A percentile compares a stretch with the other conserved stretches of the same genome.
Evolutionary conservation across 208 protist genomes (phyloP).

Genomic region (Leishmania guyanensis): DNA sequence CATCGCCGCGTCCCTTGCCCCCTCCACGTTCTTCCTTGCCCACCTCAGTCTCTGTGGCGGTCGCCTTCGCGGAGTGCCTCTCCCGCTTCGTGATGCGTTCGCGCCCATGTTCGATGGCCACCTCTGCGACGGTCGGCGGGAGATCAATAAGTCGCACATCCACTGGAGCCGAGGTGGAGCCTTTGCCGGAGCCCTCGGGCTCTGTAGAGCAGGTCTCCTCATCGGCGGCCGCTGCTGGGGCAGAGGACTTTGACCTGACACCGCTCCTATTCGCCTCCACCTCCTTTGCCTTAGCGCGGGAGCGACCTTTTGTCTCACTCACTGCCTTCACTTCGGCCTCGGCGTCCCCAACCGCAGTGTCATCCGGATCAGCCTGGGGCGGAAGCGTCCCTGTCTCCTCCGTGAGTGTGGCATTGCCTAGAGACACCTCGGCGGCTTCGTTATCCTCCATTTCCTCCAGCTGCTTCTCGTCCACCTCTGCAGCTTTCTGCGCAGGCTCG

Average conservation of each 20-base stretch:
- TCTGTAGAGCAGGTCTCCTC: not conserved
- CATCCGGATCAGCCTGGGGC: not conserved
- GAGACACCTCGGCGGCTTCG: not conserved
- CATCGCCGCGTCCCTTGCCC: not conserved
- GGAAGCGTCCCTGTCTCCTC: not conserved
- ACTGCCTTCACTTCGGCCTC: not conserved
- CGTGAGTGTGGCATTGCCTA: not conserved
- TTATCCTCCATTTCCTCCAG: not conserved
- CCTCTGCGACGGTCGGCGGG: constrained; percentile 24
- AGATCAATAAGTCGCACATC: constrained; percentile 18
- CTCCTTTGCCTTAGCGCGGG: not conserved
- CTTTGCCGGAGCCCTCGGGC: not conserved
- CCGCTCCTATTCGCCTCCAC: not conserved
- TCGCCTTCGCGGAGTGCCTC: constrained; percentile 1
- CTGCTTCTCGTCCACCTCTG: not conserved
- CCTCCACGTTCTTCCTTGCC: constrained; percentile 2
- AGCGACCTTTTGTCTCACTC: not conserved
- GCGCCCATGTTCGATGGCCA: constrained; percentile 21
- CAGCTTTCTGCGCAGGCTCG: not conserved
- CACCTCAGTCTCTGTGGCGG: not conserved
- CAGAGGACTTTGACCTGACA: not conserved
- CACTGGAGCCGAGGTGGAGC: not conserved
- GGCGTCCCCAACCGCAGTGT: not conserved
- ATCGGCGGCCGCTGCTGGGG: not conserved
- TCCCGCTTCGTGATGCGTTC: not conserved